Base-by-base conservation (phyloP, 1,139 yeast genomes). In the Candida tropicalis region DNA sequence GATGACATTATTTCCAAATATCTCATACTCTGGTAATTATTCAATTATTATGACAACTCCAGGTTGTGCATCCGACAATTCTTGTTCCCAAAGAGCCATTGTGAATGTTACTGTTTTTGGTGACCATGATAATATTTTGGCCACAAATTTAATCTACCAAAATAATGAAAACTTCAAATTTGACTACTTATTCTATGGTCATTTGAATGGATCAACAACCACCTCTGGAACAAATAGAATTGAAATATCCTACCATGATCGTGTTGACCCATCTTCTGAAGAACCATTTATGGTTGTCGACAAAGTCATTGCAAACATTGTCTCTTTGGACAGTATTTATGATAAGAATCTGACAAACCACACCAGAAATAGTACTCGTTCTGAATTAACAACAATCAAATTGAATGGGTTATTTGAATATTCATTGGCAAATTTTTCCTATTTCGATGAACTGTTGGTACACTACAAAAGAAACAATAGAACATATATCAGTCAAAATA, bases 391-490 rank as follows among this genome's bases (percentile, higher is more conserved):
- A 5, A 53, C 65, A 43, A 52, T 70, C 34, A 57, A 62, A 5
- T 57, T 90, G 43, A 85, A 86, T 59, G 95, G 95, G 2, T 57
- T 93, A 34, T 88, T 91, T 59, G 97, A 93, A 63, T 93, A 84
- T 63, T 82, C 89, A 0, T 66, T 83, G 38, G 67, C 78, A 3
- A 89, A 90, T 59, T 88, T 87, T 58, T 68, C 93, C 0, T 51
- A 59, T 36, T 76, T 75, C 46, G 68, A 70, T 34, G 64, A 60
- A 41, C 47, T 44, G 10, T 53, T 56, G 40, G 70, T 68, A 2
- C 57, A 64, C 5, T 56, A 53, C 42, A 56, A 59, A 2, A 54
- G 62, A 9, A 57, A 60, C 34, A 64, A 69, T 47, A 65, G 47
- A 44, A 67, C 56, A 20, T 54, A 52, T 29, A 67, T 59, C 38